Evolutionary conservation across 441 rosid genomes (phyloP).

Genomic region (Adansonia rubrostipa): DNA sequence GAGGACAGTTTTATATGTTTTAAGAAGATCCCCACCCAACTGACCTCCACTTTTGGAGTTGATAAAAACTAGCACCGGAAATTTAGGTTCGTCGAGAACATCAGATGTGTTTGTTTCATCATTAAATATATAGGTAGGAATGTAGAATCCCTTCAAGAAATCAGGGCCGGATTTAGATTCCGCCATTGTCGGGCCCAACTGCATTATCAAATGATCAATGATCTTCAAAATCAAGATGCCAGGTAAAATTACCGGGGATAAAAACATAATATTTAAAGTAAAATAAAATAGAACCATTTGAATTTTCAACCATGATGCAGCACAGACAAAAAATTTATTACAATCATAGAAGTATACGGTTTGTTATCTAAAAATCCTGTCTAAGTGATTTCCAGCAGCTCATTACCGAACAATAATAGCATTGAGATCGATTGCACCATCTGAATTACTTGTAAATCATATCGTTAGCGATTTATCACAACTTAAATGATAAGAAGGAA

Average conservation of each 20-base stretch:
- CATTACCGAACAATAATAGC: constrained; percentile 11
- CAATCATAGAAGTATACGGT: background rate
- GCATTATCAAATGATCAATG: constrained; percentile 15
- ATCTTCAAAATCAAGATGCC: constrained; percentile 2
- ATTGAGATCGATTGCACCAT: background rate
- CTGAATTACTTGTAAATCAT: background rate
- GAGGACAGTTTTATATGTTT: constrained; percentile 68
- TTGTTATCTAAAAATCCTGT: background rate
- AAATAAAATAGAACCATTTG: background rate
- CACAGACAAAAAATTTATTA: background rate
- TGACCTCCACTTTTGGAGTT: constrained; percentile 96
- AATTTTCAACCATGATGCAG: background rate
- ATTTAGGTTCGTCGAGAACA: constrained; percentile 40
- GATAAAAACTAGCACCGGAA: constrained; percentile 78
- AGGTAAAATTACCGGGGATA: background rate
- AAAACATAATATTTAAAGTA: background rate
- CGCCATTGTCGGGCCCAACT: constrained; percentile 44
- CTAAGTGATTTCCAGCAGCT: constrained; percentile 1
- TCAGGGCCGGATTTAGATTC: constrained; percentile 33
- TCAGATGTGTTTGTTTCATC: constrained; percentile 34
- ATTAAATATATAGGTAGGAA: constrained; percentile 58
- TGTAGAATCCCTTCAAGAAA: constrained; percentile 49
- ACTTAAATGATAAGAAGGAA: background rate
- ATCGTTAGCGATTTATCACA: background rate
- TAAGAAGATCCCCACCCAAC: constrained; percentile 78